phyloP scores from a whole-genome alignment of 2,329 filamentous ascomycete genomes.

The Paraphaeosphaeria sporulosa region DNA sequence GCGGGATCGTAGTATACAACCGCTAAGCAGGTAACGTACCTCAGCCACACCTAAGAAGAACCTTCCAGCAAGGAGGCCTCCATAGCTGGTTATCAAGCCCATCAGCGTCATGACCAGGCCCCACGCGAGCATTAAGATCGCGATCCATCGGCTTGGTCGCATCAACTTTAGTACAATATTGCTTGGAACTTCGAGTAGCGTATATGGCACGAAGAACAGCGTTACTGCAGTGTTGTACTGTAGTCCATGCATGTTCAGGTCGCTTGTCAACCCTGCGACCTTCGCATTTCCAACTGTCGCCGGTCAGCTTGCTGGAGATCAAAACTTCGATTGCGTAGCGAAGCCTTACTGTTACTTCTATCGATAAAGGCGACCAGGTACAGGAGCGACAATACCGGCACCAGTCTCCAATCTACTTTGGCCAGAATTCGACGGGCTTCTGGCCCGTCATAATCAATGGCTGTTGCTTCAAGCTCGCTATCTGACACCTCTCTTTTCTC shows the following conservation, averaged over 20 bases:
- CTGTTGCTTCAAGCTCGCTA: conserved; percentile 35
- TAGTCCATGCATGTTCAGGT: conserved; percentile 47
- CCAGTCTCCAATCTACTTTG: conserved; percentile 44
- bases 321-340: background rate
- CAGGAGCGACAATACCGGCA: conserved; percentile 41
- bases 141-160: conserved; percentile 51
- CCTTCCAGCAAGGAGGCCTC: conserved; percentile 57
- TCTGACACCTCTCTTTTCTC: conserved; percentile 37
- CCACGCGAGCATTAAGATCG: conserved; percentile 50
- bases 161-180: conserved; percentile 55
- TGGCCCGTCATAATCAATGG: conserved; percentile 32
- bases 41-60: conserved; percentile 52
- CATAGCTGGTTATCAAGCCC: conserved; percentile 58
- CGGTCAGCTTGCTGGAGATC: background rate
- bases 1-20: background rate
- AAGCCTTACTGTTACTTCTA: conserved; percentile 37
- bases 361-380: conserved; percentile 48
- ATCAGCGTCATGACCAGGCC: conserved; percentile 51
- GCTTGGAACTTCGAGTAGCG: conserved; percentile 46
- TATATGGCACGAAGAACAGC: conserved; percentile 52
- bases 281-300: conserved; percentile 51
- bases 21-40: conserved; percentile 26
- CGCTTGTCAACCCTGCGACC: conserved; percentile 50
- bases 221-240: conserved; percentile 52
- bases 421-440: conserved; percentile 41